Conservation (phyloP, 306 rosid species). For the Quercus dentata region DNA sequence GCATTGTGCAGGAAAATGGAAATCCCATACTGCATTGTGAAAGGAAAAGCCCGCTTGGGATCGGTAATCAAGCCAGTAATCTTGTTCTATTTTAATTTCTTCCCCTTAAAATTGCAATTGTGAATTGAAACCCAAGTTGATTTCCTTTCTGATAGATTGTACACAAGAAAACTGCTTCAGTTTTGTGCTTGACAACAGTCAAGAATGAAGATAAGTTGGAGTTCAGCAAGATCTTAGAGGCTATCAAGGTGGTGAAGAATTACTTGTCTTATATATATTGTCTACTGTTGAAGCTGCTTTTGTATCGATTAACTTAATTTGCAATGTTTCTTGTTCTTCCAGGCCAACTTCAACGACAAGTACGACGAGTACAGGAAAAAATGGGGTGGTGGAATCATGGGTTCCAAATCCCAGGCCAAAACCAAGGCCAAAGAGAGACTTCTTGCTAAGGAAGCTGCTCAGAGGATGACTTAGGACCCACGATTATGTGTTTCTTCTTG, state of each 20-base stretch:
- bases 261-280: background rate
- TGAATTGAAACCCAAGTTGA: background rate
- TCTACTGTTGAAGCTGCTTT: background rate
- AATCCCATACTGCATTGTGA: conserved; percentile 83
- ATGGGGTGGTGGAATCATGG: conserved; percentile 93
- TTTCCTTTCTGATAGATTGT: conserved; percentile 41
- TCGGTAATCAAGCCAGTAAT: conserved; percentile 31
- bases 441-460: conserved; percentile 38
- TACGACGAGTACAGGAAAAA: conserved; percentile 74
- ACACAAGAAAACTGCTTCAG: conserved; percentile 79
- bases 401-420: conserved; percentile 83
- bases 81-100: background rate
- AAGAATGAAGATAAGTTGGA: conserved; percentile 61
- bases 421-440: conserved; percentile 65
- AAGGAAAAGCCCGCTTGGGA: conserved; percentile 84
- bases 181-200: conserved; percentile 73
- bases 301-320: background rate
- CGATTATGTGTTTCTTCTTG: background rate
- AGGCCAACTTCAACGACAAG: conserved; percentile 91
- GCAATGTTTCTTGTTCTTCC: conserved; percentile 1
- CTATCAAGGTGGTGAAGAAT: conserved; percentile 53
- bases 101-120: too few relatives aligned
- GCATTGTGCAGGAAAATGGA: conserved; percentile 88
- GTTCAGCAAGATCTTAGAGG: conserved; percentile 44
- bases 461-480: conserved; percentile 46